Evolutionary conservation across 2,329 filamentous ascomycete species (phyloP), one percentile per base, ranked within the genome.

Genomic region (Penicillium sclerotiorum): DNA sequence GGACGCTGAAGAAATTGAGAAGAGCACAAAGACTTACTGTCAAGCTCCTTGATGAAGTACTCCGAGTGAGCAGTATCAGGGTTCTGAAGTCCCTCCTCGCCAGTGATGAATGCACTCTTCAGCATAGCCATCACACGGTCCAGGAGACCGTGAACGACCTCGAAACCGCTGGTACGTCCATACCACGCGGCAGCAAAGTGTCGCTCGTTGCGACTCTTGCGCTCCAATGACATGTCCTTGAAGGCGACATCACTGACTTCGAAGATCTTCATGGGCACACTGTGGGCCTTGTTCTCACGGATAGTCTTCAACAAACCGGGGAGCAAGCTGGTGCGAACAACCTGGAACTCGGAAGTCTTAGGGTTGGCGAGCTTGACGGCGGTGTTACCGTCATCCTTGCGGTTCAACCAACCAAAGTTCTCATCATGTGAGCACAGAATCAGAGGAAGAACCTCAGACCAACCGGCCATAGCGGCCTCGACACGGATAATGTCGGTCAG

Each of bases 391-490:
- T 95, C 89, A 60, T 96, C 92, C 66, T 86, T 85, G 66, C 91
- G 87, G 76, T 96, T 96, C 44, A 99, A 79, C 88, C 90, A 96
- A 52, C 81, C 87, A 71, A 97, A 99, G 77, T 99, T 99, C 80
- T 99, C 94, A 66, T 97, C 93, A 71, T 96, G 91, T 38, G 90
- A 95, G 80, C 94, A 99, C 47, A 99, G 84, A 60, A 96, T 97
- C 22, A 99, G 80, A 21, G 94, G 93, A 83, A 99, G 87, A 48
- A 96, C 93, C 77, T 99, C 94, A 47, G 85, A 87, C 94, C 94
- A 99, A 52, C 94, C 94, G 5, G 93, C 88, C 84, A 96, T 94
- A 47, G 92, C 93, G 43, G 89, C 84, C 72, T 99, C 94, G 47
- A 86, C 77, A 46, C 94, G 88, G 52, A 97, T 84, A 60, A 97